Conservation (phyloP, 2,329 filamentous ascomycete species). For the Lizonia empirigonia region DNA sequence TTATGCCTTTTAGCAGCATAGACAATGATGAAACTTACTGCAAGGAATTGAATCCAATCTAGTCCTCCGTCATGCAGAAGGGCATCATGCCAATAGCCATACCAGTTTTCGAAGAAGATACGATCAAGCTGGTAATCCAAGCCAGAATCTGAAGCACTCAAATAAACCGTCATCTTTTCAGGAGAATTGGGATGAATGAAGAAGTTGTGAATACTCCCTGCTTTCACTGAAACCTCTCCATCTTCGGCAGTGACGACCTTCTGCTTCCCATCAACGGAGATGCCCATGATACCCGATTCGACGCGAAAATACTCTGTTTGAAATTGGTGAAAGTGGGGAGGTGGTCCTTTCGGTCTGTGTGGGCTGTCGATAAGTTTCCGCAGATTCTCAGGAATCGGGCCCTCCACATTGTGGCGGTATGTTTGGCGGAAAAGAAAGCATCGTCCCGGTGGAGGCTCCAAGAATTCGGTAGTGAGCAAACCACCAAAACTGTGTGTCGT, state of each 20-base stretch:
- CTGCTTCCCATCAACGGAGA: slow-evolving; percentile 38
- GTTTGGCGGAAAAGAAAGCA: slow-evolving; percentile 15
- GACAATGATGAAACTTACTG: slow-evolving; percentile 23
- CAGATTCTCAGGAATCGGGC: slow-evolving; percentile 9
- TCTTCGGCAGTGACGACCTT: slow-evolving; percentile 31
- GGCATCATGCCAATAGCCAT: slow-evolving; percentile 43
- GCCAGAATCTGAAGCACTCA: slow-evolving; percentile 34
- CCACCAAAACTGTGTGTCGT: slow-evolving; percentile 8
- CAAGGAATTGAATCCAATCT: slow-evolving; percentile 42
- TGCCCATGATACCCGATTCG: slow-evolving; percentile 30
- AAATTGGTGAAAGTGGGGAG: slow-evolving; percentile 42
- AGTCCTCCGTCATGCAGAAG: slow-evolving; percentile 33
- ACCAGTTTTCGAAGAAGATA: slow-evolving; percentile 50
- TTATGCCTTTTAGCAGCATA: neutral
- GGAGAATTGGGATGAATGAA: slow-evolving; percentile 17
- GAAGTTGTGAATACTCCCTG: slow-evolving; percentile 22
- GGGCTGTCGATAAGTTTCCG: slow-evolving; percentile 8
- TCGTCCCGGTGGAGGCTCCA: slow-evolving; percentile 9
- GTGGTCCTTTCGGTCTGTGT: slow-evolving; percentile 24
- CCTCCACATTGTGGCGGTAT: slow-evolving; percentile 13
- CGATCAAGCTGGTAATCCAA: slow-evolving; percentile 40
- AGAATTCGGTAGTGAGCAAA: slow-evolving; percentile 12
- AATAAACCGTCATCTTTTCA: slow-evolving; percentile 15
- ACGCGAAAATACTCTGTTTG: slow-evolving; percentile 44
- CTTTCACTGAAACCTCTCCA: slow-evolving; percentile 30